Evolutionary conservation across 805 yeast genomes (phyloP), one percentile per base, ranked within the genome.

Genomic region (Candida maesae): DNA sequence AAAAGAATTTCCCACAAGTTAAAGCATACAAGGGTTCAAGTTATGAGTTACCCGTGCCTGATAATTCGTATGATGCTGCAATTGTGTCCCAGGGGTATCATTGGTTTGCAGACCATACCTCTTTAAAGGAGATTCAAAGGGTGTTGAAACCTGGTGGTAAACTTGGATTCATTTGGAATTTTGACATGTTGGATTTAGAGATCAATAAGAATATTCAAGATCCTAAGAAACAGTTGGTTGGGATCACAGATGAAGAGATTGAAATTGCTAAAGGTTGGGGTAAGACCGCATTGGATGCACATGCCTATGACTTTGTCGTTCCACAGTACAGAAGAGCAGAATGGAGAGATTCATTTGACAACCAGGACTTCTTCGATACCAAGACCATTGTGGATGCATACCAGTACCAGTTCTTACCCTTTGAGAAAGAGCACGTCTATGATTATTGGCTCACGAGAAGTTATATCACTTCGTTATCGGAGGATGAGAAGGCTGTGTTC

Each of bases 31-130:
- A 58, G 9, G 79, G 76, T 0, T 63, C 74, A 6, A 66, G 76
- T 16, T 73, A 73, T 49, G 47, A 60, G 2, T 51, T 77, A n/a
- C 81, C 82, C 1, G 45, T 70, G 1, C 62, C 58, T 2, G 75
- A 68, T 42, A 47, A 56, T 21, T 58, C 73, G 0, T 65, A 68
- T 16, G 84, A 78, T 55, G 69, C 72, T 0, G 60, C 79, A 2
- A 61, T 77, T 9, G 59, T 74, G 9, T 83, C 84, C 0, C 84
- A 79, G 50, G 85, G 77, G 0, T 79, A 74, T 55, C 85, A 79
- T 48, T 79, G 85, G 85, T 79, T 79, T 58, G 68, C 76, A n/a
- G 78, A 76, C 49, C 33, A 45, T 3, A 64, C 61, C 8, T 62
- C 81, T 0, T 51, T 79, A 25, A 56, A 61, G 39, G 85, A 79